A percentile compares a stretch with the other conserved stretches of the same genome.
Evolutionary conservation across 1,284 basidiomycete species (phyloP).

Genomic region (Ustilago hordei): DNA sequence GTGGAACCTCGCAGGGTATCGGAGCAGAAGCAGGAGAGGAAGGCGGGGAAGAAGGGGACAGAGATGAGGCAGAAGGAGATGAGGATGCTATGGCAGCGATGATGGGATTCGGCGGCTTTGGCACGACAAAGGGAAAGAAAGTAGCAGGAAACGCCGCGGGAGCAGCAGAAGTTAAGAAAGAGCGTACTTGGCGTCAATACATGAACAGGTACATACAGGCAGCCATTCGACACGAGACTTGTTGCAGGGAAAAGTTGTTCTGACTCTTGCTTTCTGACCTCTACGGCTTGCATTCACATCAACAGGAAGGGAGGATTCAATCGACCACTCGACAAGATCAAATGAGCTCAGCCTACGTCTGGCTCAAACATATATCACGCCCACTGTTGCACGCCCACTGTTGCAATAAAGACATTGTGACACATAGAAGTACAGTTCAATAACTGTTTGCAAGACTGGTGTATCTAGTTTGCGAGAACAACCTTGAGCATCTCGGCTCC

Average conservation of each 20-base stretch:
- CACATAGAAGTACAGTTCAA: background rate
- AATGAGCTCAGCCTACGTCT: conserved; percentile 12
- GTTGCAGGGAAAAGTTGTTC: background rate
- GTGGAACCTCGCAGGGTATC: background rate
- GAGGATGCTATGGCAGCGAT: conserved; percentile 80
- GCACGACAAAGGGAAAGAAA: conserved; percentile 85
- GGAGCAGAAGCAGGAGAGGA: background rate
- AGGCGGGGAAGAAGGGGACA: conserved; percentile 16
- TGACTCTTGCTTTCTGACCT: background rate
- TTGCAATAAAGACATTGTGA: background rate
- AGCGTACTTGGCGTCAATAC: conserved; percentile 93
- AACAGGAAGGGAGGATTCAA: conserved; percentile 58
- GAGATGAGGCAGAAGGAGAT: conserved; percentile 16
- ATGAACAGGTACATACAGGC: conserved; percentile 76
- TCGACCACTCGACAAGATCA: conserved; percentile 56
- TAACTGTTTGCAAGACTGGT: background rate
- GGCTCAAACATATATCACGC: background rate
- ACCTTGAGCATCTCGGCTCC: conserved; percentile 92
- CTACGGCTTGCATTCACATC: background rate
- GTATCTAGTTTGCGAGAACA: conserved; percentile 70
- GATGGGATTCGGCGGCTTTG: conserved; percentile 92
- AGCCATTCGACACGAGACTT: background rate
- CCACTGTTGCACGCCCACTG: background rate
- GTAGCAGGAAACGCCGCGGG: conserved; percentile 75
- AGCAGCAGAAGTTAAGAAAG: conserved; percentile 81